Evolutionary conservation across 2,329 filamentous ascomycete species (phyloP), one percentile per base, ranked within the genome.

Genomic region (Fusarium mangiferae): DNA sequence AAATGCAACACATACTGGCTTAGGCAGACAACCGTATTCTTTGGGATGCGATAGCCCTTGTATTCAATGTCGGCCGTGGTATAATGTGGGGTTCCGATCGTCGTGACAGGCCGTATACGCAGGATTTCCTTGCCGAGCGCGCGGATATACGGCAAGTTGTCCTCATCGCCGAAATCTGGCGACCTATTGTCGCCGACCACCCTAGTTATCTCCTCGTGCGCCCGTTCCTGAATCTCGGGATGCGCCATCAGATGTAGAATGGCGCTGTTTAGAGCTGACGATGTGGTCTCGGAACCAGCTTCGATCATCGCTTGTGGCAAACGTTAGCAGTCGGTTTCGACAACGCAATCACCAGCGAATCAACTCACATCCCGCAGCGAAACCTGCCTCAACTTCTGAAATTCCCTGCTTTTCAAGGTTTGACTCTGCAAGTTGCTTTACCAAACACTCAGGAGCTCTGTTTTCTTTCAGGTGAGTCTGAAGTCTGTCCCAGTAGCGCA

Each of bases 111-210:
- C 10, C 88, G 83, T 87, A 89, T 90, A 6, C 89, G 84, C 17
- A 90, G 79, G 3, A 86, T 83, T 69, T 91, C 89, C 67, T 90
- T 89, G 24, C 90, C 83, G 18, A 89, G 82, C 4, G 86, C 86
- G 26, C 84, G 82, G 38, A 90, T 77, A 73, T 90, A 91, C 0
- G 88, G 88, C 14, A 91, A 76, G 7, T 81, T 78, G 1, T 82
- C 78, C 28, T 83, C 82, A 73, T 90, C 88, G 38, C 85, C 83
- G 77, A 85, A 86, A 26, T 24, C 77, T 79, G 0, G 88, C 88
- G 82, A 6, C 88, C 82, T 17, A 82, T 63, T 26, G 1, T 80
- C 72, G 5, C 88, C 88, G 6, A 90, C 81, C 3, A 89, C 83
- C 3, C 80, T 76, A 70, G 89, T 87, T 8, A 90, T 81, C 74